Percentiles rank a stretch among this genome's conserved stretches.
Evolutionary conservation across 495 filamentous ascomycete species (phyloP).

Genomic region (Talaromyces adpressus): DNA sequence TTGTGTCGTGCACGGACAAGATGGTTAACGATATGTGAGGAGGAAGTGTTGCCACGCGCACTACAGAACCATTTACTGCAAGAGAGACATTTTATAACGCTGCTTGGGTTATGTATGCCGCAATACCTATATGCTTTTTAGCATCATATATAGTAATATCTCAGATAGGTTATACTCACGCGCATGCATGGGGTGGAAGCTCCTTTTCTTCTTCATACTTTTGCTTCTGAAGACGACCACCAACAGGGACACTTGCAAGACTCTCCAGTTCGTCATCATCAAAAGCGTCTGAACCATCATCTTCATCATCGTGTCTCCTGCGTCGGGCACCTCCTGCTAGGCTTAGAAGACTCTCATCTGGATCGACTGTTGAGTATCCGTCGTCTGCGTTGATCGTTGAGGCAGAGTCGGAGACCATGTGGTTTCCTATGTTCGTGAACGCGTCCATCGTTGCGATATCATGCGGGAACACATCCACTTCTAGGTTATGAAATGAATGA

Average conservation of each 20-base stretch:
- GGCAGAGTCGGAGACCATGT: slow-evolving; percentile 66
- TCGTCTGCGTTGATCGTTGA: slow-evolving; percentile 70
- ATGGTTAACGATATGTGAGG: slow-evolving; percentile 97
- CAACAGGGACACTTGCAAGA: slow-evolving; percentile 75
- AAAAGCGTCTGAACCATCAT: slow-evolving; percentile 75
- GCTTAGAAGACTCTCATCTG: slow-evolving; percentile 68
- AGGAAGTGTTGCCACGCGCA: slow-evolving; percentile 90
- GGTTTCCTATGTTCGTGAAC: slow-evolving; percentile 79
- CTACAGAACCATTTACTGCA: slow-evolving; percentile 99
- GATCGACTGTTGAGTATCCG: slow-evolving; percentile 58
- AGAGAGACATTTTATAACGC: slow-evolving; percentile 90
- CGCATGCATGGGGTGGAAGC: slow-evolving; percentile 92
- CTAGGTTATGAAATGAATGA: not conserved
- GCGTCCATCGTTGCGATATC: slow-evolving; percentile 55
- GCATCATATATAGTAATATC: not conserved
- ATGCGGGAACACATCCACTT: slow-evolving; percentile 1
- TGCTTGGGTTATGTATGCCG: slow-evolving; percentile 90
- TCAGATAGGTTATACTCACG: slow-evolving; percentile 50
- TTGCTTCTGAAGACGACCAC: slow-evolving; percentile 58
- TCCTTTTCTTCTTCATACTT: slow-evolving; percentile 81
- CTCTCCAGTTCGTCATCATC: slow-evolving; percentile 93
- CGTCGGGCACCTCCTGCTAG: slow-evolving; percentile 53
- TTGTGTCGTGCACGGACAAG: slow-evolving; percentile 96
- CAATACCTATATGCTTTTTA: slow-evolving; percentile 63
- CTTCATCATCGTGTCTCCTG: slow-evolving; percentile 74